Conservation (phyloP, 768 basidiomycete species). For the Leccinum subtestaceum region DNA sequence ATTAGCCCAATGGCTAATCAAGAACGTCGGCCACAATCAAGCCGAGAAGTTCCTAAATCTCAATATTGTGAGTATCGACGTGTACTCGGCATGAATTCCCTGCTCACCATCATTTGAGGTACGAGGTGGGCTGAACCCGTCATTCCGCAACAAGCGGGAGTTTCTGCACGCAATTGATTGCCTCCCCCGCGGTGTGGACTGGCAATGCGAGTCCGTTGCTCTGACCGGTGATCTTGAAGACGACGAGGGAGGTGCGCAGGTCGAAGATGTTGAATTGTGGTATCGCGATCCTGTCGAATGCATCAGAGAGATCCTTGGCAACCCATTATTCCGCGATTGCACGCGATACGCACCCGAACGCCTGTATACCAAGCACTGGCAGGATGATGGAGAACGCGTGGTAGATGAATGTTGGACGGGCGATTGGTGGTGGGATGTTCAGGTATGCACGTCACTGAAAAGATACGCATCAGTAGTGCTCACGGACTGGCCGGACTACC, state of each 20-base stretch:
- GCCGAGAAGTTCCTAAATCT: neutral
- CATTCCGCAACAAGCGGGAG: neutral
- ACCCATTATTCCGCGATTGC: conserved; percentile 16
- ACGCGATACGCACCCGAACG: conserved; percentile 1
- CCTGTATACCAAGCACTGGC: neutral
- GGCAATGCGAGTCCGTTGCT: neutral
- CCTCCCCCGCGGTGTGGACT: neutral
- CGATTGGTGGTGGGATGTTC: neutral
- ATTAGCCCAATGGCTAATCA: neutral
- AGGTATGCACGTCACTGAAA: neutral
- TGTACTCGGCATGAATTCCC: too few species aligned
- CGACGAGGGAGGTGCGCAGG: neutral
- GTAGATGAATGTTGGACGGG: conserved; percentile 17
- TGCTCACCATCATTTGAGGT: neutral
- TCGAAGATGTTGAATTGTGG: neutral
- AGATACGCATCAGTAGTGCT: too few species aligned
- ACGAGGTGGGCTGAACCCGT: neutral
- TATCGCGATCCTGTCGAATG: neutral
- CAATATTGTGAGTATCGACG: neutral
- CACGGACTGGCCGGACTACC: too few species aligned
- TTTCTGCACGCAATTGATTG: neutral
- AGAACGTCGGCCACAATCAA: neutral
- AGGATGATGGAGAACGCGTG: conserved; percentile 5
- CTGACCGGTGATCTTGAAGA: neutral
- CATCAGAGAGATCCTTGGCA: conserved; percentile 26